phyloP scores from a whole-genome alignment of 2,329 filamentous ascomycete genomes.

The Fusarium sp. region DNA sequence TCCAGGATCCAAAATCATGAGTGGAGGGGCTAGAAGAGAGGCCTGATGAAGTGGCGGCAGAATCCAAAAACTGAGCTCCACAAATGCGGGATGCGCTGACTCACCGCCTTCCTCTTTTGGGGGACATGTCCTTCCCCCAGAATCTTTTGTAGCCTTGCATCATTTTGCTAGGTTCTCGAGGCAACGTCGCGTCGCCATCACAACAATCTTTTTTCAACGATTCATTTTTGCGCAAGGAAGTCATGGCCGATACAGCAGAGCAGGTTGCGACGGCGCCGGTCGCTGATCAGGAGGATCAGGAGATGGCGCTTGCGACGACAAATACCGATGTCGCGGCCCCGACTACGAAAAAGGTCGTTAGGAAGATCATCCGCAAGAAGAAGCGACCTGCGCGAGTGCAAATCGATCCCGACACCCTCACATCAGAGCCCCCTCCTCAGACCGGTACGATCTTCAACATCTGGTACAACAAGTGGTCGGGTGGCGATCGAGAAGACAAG shows the following conservation, averaged over 20 bases:
- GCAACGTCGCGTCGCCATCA: conserved; percentile 41
- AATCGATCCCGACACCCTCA: conserved; percentile 86
- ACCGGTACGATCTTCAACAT: conserved; percentile 96
- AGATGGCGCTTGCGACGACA: conserved; percentile 53
- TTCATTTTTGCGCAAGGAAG: conserved; percentile 3
- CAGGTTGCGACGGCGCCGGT: conserved; percentile 44
- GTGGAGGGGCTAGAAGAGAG: conserved; percentile 45
- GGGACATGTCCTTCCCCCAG: conserved; percentile 24
- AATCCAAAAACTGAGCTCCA: conserved; percentile 37
- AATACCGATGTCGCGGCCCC: conserved; percentile 61
- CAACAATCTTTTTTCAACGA: conserved; percentile 19
- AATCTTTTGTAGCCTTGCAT: conserved; percentile 47
- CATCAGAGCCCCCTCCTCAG: conserved; percentile 87
- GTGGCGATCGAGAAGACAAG: conserved; percentile 93
- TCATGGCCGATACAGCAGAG: conserved; percentile 51
- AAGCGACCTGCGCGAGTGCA: conserved; percentile 90
- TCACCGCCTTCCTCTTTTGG: conserved; percentile 49
- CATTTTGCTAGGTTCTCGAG: conserved; percentile 34
- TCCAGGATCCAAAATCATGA: conserved; percentile 42
- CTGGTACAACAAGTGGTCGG: conserved; percentile 99
- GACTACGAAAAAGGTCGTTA: conserved; percentile 72
- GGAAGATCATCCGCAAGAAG: conserved; percentile 94
- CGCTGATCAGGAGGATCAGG: conserved; percentile 44
- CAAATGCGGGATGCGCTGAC: conserved; percentile 15
- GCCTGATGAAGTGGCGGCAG: conserved; percentile 45